A percentile compares a stretch with the other conserved stretches of the same genome.
Evolutionary conservation across 2,329 filamentous ascomycete genomes (phyloP).

Genomic region (Aspergillus bombycis): DNA sequence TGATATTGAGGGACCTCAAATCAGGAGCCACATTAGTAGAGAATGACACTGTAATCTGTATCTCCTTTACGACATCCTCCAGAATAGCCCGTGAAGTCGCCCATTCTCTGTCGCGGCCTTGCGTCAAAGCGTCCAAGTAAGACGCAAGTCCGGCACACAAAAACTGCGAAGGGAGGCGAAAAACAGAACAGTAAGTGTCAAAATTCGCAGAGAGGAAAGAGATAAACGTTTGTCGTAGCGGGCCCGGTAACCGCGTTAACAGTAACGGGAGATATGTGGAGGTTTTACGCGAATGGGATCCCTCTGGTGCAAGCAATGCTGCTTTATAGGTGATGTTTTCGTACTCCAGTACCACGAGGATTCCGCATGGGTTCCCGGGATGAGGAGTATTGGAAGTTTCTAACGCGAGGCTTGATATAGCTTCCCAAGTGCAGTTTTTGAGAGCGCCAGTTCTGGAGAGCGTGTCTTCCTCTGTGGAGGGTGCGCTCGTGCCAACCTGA

Average conservation of each 20-base stretch:
- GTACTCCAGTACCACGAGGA: conserved; percentile 54
- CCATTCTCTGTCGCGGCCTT: background rate
- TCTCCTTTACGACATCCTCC: conserved; percentile 40
- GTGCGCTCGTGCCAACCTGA: conserved; percentile 33
- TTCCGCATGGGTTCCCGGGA: conserved; percentile 37
- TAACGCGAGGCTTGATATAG: conserved; percentile 36
- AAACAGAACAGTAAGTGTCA: conserved; percentile 51
- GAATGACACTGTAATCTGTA: conserved; percentile 45
- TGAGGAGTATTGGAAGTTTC: conserved; percentile 21
- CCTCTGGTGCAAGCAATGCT: conserved; percentile 47
- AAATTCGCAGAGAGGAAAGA: conserved; percentile 55
- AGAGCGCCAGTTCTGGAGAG: conserved; percentile 52
- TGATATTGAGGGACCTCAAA: conserved; percentile 39
- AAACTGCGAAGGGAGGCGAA: conserved; percentile 50
- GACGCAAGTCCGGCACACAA: conserved; percentile 50
- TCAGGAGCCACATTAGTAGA: conserved; percentile 37
- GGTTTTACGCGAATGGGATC: conserved; percentile 3
- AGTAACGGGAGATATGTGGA: conserved; percentile 56
- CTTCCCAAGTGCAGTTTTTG: conserved; percentile 51
- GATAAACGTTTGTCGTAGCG: conserved; percentile 53
- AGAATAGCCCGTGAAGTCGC: conserved; percentile 18
- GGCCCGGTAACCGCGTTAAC: conserved; percentile 54
- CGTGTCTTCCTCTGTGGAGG: conserved; percentile 38
- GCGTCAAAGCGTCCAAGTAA: conserved; percentile 29
- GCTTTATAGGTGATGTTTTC: conserved; percentile 54